These are phyloP conservation scores for Cucurbita moschata DNA, from an alignment of 306 rosid genomes.

Conservation along the genomic window DNA sequence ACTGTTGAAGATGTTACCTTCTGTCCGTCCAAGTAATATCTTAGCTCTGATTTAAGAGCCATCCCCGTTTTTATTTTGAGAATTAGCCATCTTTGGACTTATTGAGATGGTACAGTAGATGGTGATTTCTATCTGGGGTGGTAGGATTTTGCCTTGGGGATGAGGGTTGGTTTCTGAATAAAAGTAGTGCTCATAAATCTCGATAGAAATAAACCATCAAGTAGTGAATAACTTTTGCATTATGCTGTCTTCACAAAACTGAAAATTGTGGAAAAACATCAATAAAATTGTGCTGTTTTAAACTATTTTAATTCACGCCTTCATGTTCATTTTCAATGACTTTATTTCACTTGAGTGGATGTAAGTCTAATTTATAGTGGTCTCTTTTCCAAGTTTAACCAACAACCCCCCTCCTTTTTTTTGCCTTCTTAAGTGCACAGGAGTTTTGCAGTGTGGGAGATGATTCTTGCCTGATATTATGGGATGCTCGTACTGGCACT, in stretches of 20 bases:
- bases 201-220: background rate
- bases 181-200: background rate
- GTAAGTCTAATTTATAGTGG: background rate
- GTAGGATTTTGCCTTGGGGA: background rate
- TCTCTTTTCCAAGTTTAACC: background rate
- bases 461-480: constrained; percentile 89
- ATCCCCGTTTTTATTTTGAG: background rate
- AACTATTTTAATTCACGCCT: background rate
- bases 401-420: background rate
- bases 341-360: background rate
- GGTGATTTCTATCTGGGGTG: background rate
- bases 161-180: background rate
- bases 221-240: background rate
- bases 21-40: constrained; percentile 80
- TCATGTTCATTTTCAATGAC: background rate
- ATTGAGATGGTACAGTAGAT: background rate
- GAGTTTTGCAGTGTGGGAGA: constrained; percentile 99
- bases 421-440: constrained; percentile 35
- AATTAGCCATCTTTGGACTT: background rate
- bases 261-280: background rate
- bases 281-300: background rate
- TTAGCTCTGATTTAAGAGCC: background rate
- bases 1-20: constrained; percentile 98
- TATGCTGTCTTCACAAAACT: background rate
- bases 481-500: constrained; percentile 94